These are phyloP conservation scores for Xylaria acuta DNA, from an alignment of 495 filamentous ascomycete genomes.

Conservation along the genomic window DNA sequence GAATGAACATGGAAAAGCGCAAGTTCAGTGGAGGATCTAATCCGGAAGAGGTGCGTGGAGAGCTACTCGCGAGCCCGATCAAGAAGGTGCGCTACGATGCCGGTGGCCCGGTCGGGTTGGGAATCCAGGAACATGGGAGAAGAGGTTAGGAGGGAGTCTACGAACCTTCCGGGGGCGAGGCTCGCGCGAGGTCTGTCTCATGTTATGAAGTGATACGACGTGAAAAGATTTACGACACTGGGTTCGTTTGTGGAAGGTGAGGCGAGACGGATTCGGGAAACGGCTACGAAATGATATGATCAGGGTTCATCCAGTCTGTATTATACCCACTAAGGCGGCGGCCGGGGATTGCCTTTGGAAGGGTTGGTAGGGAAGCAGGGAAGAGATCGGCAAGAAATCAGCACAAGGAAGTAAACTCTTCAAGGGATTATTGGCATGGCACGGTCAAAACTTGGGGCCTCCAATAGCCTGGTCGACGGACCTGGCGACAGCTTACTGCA, in stretches of 20 bases:
- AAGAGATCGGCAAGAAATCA: neutral
- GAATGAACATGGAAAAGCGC: slow-evolving; percentile 58
- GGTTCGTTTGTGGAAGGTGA: slow-evolving; percentile 2
- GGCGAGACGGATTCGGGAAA: neutral
- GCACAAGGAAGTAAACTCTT: neutral
- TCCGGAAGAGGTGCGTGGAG: slow-evolving; percentile 41
- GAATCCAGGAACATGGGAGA: slow-evolving; percentile 58
- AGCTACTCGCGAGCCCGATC: slow-evolving; percentile 47
- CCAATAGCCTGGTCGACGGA: neutral
- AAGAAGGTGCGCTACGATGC: slow-evolving; percentile 66
- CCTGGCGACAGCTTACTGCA: neutral
- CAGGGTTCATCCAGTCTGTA: slow-evolving; percentile 11
- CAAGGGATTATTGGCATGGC: neutral
- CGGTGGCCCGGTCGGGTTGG: slow-evolving; percentile 63
- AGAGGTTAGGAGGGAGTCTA: slow-evolving; percentile 10
- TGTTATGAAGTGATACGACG: slow-evolving; percentile 21
- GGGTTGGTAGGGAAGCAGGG: neutral
- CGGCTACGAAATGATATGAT: neutral
- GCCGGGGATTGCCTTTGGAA: neutral
- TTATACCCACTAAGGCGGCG: slow-evolving; percentile 19
- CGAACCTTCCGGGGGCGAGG: neutral
- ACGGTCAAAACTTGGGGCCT: neutral
- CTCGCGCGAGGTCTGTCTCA: neutral
- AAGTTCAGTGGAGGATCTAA: slow-evolving; percentile 58
- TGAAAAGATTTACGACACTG: slow-evolving; percentile 25